These are phyloP conservation scores for Glycine tomentella DNA, from an alignment of 306 rosid genomes.

Conservation along the genomic window DNA sequence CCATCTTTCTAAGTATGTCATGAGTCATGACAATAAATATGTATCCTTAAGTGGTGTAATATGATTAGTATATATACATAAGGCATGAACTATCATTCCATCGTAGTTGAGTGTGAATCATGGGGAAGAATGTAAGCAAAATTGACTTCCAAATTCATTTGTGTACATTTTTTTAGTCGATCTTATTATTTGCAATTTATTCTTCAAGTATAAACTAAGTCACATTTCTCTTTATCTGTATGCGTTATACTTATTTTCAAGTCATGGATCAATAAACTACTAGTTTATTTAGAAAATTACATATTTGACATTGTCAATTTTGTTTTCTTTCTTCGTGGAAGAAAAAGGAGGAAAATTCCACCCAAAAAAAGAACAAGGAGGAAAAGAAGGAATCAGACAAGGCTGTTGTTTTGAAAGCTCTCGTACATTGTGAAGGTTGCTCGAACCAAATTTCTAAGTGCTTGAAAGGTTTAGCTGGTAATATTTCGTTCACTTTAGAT, in stretches of 20 bases:
- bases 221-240: neutral
- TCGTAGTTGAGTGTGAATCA: constrained; percentile 22
- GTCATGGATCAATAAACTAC: neutral
- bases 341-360: constrained; percentile 5
- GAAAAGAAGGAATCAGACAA: too few relatives aligned
- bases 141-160: constrained; percentile 1
- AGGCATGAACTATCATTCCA: neutral
- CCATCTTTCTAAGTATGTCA: constrained; percentile 29
- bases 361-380: constrained; percentile 12
- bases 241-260: neutral
- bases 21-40: neutral
- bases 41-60: neutral
- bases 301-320: neutral
- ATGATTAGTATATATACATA: constrained; percentile 27
- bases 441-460: too few relatives aligned
- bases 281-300: constrained; percentile 3
- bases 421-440: too few relatives aligned
- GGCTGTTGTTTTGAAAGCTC: too few relatives aligned
- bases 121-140: constrained; percentile 47
- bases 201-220: neutral
- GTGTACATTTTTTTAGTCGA: neutral
- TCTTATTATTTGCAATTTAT: neutral
- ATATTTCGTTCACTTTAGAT: too few relatives aligned
- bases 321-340: neutral
- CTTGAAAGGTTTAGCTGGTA: too few relatives aligned